Conservation (phyloP, 2,329 filamentous ascomycete species). For the Fusarium xylarioides region DNA sequence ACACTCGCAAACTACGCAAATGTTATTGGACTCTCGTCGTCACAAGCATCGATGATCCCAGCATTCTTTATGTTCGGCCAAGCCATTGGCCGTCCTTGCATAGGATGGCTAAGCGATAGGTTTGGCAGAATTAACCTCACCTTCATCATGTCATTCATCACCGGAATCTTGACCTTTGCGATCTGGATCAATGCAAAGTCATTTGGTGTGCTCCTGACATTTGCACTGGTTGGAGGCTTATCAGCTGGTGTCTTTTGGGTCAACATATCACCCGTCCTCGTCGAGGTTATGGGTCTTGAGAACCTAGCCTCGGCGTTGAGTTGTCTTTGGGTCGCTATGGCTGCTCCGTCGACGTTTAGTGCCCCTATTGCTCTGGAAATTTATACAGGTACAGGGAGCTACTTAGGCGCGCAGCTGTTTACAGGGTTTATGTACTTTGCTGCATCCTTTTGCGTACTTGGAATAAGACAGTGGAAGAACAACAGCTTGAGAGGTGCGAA, state of each 20-base stretch:
- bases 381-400: constrained; percentile 4
- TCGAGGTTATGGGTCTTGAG: constrained; percentile 12
- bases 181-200: constrained; percentile 22
- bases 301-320: constrained; percentile 16
- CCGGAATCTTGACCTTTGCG: neutral
- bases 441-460: neutral
- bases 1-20: constrained; percentile 70
- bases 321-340: constrained; percentile 18
- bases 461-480: neutral
- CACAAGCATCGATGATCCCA: constrained; percentile 69
- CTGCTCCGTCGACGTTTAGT: constrained; percentile 13
- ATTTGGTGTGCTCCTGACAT: constrained; percentile 14
- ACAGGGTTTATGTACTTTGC: constrained; percentile 12
- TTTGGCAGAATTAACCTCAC: constrained; percentile 72
- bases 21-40: constrained; percentile 64
- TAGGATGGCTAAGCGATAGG: constrained; percentile 50
- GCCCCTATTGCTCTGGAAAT: constrained; percentile 25
- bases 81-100: neutral
- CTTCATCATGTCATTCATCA: constrained; percentile 54
- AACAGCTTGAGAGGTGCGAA: fast-evolving
- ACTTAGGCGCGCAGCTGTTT: constrained; percentile 23
- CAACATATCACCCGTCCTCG: constrained; percentile 8
- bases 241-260: constrained; percentile 22
- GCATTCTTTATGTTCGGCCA: constrained; percentile 72
- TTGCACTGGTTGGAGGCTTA: neutral